A percentile compares a stretch with the other conserved stretches of the same genome.
Conservation (phyloP, 2,329 filamentous ascomycete genomes). For the Chaetomium globosum region DNA sequence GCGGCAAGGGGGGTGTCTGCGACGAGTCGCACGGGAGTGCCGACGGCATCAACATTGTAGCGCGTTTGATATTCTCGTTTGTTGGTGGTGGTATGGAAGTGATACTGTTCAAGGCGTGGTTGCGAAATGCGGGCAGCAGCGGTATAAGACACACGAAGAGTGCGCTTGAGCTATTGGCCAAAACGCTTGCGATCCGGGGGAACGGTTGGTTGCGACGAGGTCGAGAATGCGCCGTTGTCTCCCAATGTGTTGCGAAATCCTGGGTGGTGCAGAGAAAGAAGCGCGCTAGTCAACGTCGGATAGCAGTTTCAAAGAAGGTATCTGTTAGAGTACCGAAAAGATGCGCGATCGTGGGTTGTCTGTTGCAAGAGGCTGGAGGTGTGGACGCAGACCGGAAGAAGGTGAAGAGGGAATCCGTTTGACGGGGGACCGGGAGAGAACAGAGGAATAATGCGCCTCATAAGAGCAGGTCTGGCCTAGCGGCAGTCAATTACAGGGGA, state of each 20-base stretch:
- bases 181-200: constrained; percentile 17
- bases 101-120: not conserved
- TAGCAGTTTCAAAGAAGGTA: not conserved
- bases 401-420: constrained; percentile 31
- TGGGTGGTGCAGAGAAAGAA: constrained; percentile 5
- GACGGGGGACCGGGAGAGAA: constrained; percentile 23
- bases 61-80: not conserved
- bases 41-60: constrained; percentile 61
- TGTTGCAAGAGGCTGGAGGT: constrained; percentile 14
- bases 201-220: constrained; percentile 28
- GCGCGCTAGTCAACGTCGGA: not conserved
- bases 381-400: constrained; percentile 24
- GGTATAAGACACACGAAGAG: constrained; percentile 20
- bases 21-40: constrained; percentile 61
- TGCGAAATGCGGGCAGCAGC: constrained; percentile 3
- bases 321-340: not conserved
- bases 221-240: constrained; percentile 27
- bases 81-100: not conserved
- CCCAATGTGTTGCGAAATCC: constrained; percentile 1
- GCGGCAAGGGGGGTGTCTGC: constrained; percentile 48
- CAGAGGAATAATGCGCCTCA: constrained; percentile 39
- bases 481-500: constrained; percentile 29
- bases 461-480: constrained; percentile 32
- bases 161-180: constrained; percentile 4
- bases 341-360: constrained; percentile 5